These are phyloP conservation scores for Tritrichomonas foetus DNA, from an alignment of 208 protist genomes.

Conservation along the genomic window DNA sequence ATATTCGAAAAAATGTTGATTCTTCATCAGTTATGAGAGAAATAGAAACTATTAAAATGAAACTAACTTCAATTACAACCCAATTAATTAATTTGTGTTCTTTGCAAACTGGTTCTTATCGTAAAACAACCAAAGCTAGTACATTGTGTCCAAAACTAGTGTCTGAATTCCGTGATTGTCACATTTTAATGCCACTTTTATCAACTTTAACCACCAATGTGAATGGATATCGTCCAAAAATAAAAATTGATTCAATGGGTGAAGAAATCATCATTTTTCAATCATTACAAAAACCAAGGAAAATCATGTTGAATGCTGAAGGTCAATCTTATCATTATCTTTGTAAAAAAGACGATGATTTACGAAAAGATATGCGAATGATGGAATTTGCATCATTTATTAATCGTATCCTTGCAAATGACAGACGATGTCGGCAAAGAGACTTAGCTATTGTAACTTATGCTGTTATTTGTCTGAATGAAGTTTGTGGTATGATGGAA, in stretches of 20 bases:
- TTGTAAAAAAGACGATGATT: slow-evolving; percentile 2
- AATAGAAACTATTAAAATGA: not conserved
- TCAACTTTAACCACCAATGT: not conserved
- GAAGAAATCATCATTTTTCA: not conserved
- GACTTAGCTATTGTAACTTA: slow-evolving; percentile 17
- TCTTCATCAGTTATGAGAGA: not conserved
- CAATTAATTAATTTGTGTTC: not conserved
- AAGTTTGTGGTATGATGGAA: not conserved
- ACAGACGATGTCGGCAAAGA: not conserved
- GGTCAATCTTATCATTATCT: not conserved
- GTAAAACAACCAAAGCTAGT: not conserved
- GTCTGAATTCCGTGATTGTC: not conserved
- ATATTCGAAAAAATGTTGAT: not conserved
- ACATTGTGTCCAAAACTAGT: not conserved
- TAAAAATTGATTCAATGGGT: not conserved
- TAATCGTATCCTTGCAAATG: not conserved
- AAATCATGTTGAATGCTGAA: not conserved
- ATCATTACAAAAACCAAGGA: slow-evolving; percentile 15
- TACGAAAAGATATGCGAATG: slow-evolving; percentile 35
- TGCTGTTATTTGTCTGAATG: slow-evolving; percentile 3
- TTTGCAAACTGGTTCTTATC: not conserved
- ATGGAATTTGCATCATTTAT: slow-evolving; percentile 40
- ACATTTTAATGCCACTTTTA: slow-evolving; percentile 10
- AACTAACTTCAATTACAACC: not conserved
- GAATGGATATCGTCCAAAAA: not conserved